Conservation (phyloP, 2,329 filamentous ascomycete species). For the Paecilomyces fulvus region DNA sequence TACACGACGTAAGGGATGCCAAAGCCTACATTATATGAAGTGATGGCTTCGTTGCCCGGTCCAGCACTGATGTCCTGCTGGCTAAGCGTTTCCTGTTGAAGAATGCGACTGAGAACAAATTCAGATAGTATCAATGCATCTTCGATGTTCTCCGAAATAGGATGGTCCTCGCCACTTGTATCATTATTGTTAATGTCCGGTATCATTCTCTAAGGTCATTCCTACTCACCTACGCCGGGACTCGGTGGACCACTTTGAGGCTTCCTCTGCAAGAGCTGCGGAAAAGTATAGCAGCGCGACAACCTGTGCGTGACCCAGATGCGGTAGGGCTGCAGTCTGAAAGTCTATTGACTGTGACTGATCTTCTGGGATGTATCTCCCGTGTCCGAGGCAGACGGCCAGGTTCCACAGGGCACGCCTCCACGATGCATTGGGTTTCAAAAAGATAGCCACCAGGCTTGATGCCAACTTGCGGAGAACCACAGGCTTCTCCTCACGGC, state of each 20-base stretch:
- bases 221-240: constrained; percentile 9
- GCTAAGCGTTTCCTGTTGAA: constrained; percentile 14
- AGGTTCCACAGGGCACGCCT: constrained; percentile 26
- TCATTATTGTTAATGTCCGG: not conserved
- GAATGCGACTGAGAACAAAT: constrained; percentile 25
- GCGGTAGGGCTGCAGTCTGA: constrained; percentile 24
- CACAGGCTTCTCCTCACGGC: constrained; percentile 28
- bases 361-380: constrained; percentile 27
- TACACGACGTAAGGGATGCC: not conserved
- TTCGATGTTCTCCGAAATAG: constrained; percentile 22
- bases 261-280: constrained; percentile 33
- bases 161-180: constrained; percentile 8
- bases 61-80: constrained; percentile 12
- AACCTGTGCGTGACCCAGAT: constrained; percentile 26
- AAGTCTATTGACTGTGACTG: constrained; percentile 22
- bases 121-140: constrained; percentile 30
- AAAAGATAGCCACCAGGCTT: constrained; percentile 36
- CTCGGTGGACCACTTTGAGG: constrained; percentile 17
- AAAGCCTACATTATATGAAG: constrained; percentile 26
- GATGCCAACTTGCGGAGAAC: constrained; percentile 40
- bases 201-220: not conserved
- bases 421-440: constrained; percentile 32
- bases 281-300: constrained; percentile 31
- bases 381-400: constrained; percentile 30
- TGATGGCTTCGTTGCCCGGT: constrained; percentile 25